Evolutionary conservation across 805 yeast species (phyloP), one percentile per base, ranked within the genome.

Genomic region (Candida tibetensis): DNA sequence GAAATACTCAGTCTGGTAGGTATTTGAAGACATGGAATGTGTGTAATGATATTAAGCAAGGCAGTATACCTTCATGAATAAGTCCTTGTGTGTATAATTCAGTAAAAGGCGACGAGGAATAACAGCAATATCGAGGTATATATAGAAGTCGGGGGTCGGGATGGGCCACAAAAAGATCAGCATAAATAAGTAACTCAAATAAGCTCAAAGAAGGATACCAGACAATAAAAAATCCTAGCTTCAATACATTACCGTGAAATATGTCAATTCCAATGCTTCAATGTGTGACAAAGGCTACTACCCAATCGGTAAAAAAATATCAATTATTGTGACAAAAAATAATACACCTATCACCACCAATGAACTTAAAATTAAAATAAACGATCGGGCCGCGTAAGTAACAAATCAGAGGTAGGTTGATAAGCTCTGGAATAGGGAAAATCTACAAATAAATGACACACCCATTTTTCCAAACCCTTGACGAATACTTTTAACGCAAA

Each of bases 1-100:
- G 25, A 21, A 21, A 32, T 28, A 34, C 21, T 34, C 37, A 10
- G 37, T 8, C 19, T 34, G 37, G 17, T 26, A 34, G 23, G 30
- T 33, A 28, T 34, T 34, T 4, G 37, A 34, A 14, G 37, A 28
- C 37, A 34, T 34, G 10, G n/a, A 10, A 15, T 8, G 8, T 8
- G 10, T 22, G 6, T 27, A 9, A 13, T 12, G n/a, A 12, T 27
- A 6, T 27, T 27, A 6, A 27, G 13, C 7, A 27, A 22, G n/a
- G n/a, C n/a, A n/a, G n/a, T n/a, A 10, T 10, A 21, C 25, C 25
- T 21, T 21, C 25, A 21, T 21, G 7, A 7, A 21, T 21, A 21
- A 10, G 10, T 10, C 25, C 25, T 21, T 21, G 25, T 10, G n/a
- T n/a, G n/a, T n/a, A n/a, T n/a, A n/a, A n/a, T n/a, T n/a, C n/a